Base-by-base conservation (phyloP, 2,329 filamentous ascomycete species). In the Colletotrichum tabaci region DNA sequence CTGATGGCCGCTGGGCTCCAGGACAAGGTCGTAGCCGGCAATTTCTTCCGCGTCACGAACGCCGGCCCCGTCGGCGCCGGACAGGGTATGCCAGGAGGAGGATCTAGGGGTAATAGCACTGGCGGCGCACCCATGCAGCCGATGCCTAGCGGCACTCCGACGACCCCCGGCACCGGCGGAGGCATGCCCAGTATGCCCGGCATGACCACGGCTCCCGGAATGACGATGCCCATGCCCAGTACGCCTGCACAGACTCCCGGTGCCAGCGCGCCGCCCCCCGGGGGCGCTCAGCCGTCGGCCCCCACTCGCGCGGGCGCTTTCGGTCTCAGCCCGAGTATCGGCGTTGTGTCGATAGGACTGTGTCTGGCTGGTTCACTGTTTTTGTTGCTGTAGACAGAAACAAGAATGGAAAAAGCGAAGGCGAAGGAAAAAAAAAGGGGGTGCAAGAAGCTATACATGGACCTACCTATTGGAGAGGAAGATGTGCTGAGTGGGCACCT, bases 31-130 rank as follows among this genome's bases (percentile, higher is more conserved):
- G 79, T 83, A 6, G 82, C 81, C 0, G 82, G 80, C 18, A 82
- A 82, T 66, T 84, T 77, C 67, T 84, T 78, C 74, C 82, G 80
- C 71, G 82, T 83, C 42, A 80, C 81, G 7, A 83, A 83, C 73
- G 71, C 79, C 9, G 80, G 73, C 7, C 73, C 73, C 46, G 61
- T 73, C 10, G 62, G 71, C 30, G 71, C 65, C 23, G 73, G 73
- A 4, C 50, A 66, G 58, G 71, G 72, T 3, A 53, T 46, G 26
- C 66, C 66, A 21, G 49, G 30, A 4, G 62, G 67, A 46, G 67
- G 67, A 8, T 26, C 55, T 9, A 35, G 49, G 18, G 63, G 47
- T 18, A 72, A 68, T 15, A 52, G 66, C 35, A 69, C 65, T 26
- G 57, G 58, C 26, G 58, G 47, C n/a, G 42, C 42, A 12, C 38